Conservation (phyloP, 2,329 filamentous ascomycete species). For the Colletotrichum caudatum region DNA sequence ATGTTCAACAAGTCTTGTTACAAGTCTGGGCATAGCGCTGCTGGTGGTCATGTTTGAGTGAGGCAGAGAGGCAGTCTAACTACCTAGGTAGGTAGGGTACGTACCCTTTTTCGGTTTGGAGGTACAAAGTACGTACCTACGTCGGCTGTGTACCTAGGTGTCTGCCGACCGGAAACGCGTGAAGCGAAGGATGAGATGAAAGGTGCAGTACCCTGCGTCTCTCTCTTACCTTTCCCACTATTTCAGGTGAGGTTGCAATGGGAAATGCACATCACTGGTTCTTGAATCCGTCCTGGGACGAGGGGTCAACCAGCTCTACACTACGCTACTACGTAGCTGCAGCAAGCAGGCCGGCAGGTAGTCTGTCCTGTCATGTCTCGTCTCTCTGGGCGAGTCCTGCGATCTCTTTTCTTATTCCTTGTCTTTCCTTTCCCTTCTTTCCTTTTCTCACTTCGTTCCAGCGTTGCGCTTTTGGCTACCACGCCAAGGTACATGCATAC, state of each 20-base stretch:
- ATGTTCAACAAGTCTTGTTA: not conserved
- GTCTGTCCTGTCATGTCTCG: not conserved
- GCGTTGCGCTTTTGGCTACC: not conserved
- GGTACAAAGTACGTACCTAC: not conserved
- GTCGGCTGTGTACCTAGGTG: too few species aligned
- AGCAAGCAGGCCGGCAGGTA: not conserved
- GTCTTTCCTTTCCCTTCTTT: not conserved
- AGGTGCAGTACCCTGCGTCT: constrained; percentile 11
- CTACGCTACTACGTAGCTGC: not conserved
- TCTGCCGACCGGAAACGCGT: not conserved
- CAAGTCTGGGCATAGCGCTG: constrained; percentile 30
- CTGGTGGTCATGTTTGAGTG: constrained; percentile 13
- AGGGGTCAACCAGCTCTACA: not conserved
- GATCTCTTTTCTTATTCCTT: not conserved
- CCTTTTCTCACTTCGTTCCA: not conserved
- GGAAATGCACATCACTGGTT: constrained; percentile 9
- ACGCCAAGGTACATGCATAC: too few species aligned
- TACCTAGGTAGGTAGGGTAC: not conserved
- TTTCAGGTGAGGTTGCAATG: constrained; percentile 16
- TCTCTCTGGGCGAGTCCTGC: not conserved
- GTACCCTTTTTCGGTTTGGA: not conserved
- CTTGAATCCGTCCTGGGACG: not conserved
- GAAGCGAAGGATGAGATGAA: constrained; percentile 5
- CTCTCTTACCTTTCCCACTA: constrained; percentile 18
- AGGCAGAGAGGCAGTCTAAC: not conserved